Base-by-base conservation (phyloP, 164 flowering plant species). In the Sextonia rubra region DNA sequence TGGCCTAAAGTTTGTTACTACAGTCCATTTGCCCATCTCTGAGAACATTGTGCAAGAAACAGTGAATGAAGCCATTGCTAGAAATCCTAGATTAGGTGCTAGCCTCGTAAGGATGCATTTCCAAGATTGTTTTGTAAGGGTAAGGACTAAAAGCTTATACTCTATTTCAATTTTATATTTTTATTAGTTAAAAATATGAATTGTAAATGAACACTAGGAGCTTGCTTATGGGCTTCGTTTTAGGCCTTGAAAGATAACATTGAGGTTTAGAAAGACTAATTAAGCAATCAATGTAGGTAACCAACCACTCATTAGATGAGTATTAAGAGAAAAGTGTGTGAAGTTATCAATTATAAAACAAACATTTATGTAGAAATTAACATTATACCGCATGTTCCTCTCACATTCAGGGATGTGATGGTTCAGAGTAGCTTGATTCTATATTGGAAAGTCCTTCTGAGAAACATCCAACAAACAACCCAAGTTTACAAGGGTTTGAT, bases 371-470 rank as follows among this genome's bases (percentile, higher is more conserved):
- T n/a, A 1, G 20, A 5, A 15, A 15, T 2, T n/a, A n/a, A n/a
- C n/a, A n/a, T n/a, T n/a, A n/a, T n/a, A n/a, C n/a, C n/a, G n/a
- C n/a, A n/a, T n/a, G n/a, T n/a, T n/a, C n/a, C n/a, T n/a, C n/a
- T n/a, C n/a, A n/a, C n/a, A n/a, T n/a, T 24, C 76, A 85, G 90
- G 91, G 90, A 0, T 88, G 90, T 70, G 91, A 88, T 75, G 92
- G 72, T 1, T 88, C 90, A 0, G 80, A 86, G 2, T 77, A 86
- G 27, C 77, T 88, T 0, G 83, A 86, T n/a, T 82, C 87, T 5
- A 78, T 82, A 17, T 78, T 85, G 0, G 82, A 80, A 6, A 74
- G 71, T 62, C 73, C 77, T 64, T 60, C 87, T 11, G 90, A 86
- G 80, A 85, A 77, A 69, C 47, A 69, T 27, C 75, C 77, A 0